Conservation (phyloP, 352 stramenopile species). For the Elongisporangium prolatum region DNA sequence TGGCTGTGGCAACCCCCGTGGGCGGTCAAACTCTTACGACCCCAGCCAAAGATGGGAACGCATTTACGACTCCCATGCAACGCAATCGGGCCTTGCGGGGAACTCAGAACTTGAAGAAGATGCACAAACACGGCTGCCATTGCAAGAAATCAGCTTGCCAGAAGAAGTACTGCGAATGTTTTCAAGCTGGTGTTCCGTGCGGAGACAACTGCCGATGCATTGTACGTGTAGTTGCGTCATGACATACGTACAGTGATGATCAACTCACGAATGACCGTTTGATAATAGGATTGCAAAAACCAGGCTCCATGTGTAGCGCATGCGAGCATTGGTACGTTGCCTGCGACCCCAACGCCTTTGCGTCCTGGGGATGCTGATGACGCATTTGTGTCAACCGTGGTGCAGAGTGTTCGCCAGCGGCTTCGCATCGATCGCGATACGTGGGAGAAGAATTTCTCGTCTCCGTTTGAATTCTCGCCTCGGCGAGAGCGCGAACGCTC, state of each 20-base stretch:
- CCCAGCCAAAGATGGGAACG: not conserved
- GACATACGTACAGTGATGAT: too few species aligned
- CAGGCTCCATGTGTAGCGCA: conserved; percentile 46
- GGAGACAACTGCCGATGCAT: conserved; percentile 89
- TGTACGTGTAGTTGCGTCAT: too few species aligned
- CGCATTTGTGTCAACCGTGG: conserved; percentile 56
- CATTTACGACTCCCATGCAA: not conserved
- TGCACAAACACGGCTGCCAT: conserved; percentile 95
- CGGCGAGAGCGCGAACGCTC: conserved; percentile 41
- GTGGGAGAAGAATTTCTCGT: conserved; percentile 67
- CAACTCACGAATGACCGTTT: conserved; percentile 3
- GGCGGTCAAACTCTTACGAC: not conserved
- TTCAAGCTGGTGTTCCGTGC: conserved; percentile 85
- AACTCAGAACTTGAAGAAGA: conserved; percentile 33
- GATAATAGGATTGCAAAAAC: conserved; percentile 72
- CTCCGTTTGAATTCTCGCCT: conserved; percentile 54
- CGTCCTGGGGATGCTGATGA: conserved; percentile 32
- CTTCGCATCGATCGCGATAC: conserved; percentile 64
- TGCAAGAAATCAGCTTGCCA: conserved; percentile 96
- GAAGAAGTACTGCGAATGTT: conserved; percentile 99
- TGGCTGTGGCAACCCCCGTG: not conserved
- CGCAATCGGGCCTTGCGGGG: not conserved
- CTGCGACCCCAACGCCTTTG: conserved; percentile 17
- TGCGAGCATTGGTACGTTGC: conserved; percentile 15
- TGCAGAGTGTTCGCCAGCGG: conserved; percentile 48